These are phyloP conservation scores for Daldinia loculata DNA, from an alignment of 495 filamentous ascomycete species.

Conservation along the genomic window DNA sequence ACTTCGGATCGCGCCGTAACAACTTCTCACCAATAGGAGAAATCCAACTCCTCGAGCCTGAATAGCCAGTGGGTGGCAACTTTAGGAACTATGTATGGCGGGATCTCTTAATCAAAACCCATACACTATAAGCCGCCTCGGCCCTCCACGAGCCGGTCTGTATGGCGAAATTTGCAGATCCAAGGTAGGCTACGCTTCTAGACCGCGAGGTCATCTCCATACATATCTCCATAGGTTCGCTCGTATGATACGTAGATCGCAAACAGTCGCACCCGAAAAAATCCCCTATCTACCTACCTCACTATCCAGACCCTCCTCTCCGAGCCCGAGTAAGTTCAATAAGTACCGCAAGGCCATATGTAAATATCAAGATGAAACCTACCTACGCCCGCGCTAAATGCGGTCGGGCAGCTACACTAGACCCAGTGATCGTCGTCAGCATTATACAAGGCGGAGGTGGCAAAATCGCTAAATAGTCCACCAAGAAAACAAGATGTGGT, in stretches of 20 bases:
- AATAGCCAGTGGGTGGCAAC: slow-evolving; percentile 6
- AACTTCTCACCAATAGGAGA: slow-evolving; percentile 10
- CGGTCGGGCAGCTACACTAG: slow-evolving; percentile 5
- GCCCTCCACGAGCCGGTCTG: not conserved
- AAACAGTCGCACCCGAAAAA: not conserved
- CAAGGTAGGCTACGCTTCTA: not conserved
- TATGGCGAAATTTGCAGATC: not conserved
- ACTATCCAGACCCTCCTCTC: not conserved
- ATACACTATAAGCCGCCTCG: not conserved
- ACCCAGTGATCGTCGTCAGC: not conserved
- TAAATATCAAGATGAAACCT: not conserved
- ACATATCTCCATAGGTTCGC: not conserved
- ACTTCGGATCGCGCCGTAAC: not conserved
- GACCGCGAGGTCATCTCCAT: not conserved
- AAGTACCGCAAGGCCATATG: not conserved
- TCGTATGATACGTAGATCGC: not conserved
- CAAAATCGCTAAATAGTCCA: not conserved
- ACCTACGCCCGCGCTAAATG: not conserved
- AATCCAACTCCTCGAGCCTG: slow-evolving; percentile 11
- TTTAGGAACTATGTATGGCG: not conserved
- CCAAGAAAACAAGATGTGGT: not conserved
- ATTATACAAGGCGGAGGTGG: not conserved
- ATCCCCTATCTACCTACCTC: not conserved
- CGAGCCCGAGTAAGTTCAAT: not conserved
- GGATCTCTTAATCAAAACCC: not conserved